phyloP scores from a whole-genome alignment of 768 basidiomycete species.

The Lactarius indigo region DNA sequence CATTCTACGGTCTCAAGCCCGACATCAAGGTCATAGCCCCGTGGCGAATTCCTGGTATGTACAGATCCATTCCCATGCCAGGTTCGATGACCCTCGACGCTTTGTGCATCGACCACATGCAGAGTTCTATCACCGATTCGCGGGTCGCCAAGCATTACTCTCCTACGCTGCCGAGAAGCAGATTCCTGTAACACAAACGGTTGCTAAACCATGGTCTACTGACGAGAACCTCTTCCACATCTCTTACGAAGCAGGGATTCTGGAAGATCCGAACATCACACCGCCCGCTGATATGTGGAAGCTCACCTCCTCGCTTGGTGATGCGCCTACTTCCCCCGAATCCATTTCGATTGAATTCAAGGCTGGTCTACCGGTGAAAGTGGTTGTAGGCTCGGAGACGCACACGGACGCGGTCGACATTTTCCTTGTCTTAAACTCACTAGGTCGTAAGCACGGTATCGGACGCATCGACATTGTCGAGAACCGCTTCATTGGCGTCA shows the following conservation, averaged over 20 bases:
- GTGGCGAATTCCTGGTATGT: conserved; percentile 89
- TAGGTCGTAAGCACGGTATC: conserved; percentile 92
- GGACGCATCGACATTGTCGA: conserved; percentile 99
- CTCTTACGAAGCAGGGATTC: conserved; percentile 98
- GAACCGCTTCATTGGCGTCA: conserved; percentile 99
- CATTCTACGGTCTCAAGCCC: conserved; percentile 97
- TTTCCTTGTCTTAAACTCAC: conserved; percentile 85
- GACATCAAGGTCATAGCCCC: conserved; percentile 99
- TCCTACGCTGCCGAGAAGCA: conserved; percentile 81
- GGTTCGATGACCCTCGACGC: neutral
- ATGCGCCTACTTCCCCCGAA: conserved; percentile 77
- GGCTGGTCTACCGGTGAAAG: conserved; percentile 81
- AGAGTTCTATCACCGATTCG: conserved; percentile 98
- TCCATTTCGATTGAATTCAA: conserved; percentile 82
- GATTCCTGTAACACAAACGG: conserved; percentile 93
- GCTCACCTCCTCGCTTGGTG: conserved; percentile 78
- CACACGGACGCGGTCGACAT: conserved; percentile 94
- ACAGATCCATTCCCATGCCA: neutral
- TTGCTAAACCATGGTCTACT: conserved; percentile 98
- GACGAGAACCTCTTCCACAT: conserved; percentile 99
- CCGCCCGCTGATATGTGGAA: conserved; percentile 99
- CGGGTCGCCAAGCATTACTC: conserved; percentile 91
- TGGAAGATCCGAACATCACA: conserved; percentile 93
- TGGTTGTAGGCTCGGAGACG: conserved; percentile 53
- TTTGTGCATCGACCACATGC: conserved; percentile 3